Evolutionary conservation across 768 basidiomycete species (phyloP), one percentile per base, ranked within the genome.

Genomic region (Serpula lacrymans): DNA sequence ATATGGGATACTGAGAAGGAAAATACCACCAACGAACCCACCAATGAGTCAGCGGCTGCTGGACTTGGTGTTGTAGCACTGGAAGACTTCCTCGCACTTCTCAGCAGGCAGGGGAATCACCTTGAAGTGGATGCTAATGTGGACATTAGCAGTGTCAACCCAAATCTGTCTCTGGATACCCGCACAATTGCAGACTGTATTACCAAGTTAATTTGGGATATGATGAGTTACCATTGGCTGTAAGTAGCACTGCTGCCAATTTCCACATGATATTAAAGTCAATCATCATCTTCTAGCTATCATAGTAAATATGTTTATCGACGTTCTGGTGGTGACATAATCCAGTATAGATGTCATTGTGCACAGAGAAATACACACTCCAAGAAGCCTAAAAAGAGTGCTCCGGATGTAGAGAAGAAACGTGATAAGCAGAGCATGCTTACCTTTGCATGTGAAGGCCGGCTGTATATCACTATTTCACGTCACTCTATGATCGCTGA

Each of bases 391-490:
- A 41, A 0, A 39, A 49, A 41, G 52, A 54, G 33, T n/a, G 41
- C 12, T 7, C 26, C 21, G 0, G 48, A 57, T 31, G 43, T 41
- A 16, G 36, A 38, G 3, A 57, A 59, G 37, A 39, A 46, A 5
- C 44, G 51, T 23, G 58, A 59, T 38, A 58, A 56, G 30, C 41
- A 45, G n/a, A 10, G 34, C n/a, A 61, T 63, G 52, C 37, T 46
- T 8, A 25, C 49, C 1, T 63, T 60, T 40, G 32, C 47, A 2
- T 61, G 60, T 25, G 20, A 34, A n/a, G 55, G 61, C 0, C 53
- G 55, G 50, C 36, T 61, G 8, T 43, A 49, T 33, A 54, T 60
- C 10, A 60, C 48, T 1, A 24, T 57, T 11, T 28, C 17, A 14
- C 43, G 48, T 5, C 42, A 39, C 9, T 29, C 22, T 2, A 13